Evolutionary conservation across 768 basidiomycete genomes (phyloP).

Genomic region (Leccinum subtestaceum): DNA sequence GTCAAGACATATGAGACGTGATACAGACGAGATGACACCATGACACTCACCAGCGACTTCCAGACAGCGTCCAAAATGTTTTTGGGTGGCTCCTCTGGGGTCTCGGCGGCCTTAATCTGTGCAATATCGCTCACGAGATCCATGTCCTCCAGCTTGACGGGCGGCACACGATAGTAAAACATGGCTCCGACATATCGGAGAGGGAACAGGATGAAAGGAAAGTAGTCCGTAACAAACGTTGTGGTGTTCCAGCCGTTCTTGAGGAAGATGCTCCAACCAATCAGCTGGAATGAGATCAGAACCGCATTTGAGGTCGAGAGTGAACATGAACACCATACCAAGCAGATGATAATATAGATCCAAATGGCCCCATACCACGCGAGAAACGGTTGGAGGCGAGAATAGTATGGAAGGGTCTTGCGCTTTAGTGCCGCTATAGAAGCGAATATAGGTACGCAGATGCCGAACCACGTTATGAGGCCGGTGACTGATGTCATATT

Average conservation of each 20-base stretch:
- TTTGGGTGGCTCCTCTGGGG: conserved; percentile 68
- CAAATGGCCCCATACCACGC: conserved; percentile 48
- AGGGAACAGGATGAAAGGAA: conserved; percentile 72
- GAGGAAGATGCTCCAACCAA: conserved; percentile 52
- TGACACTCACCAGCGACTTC: conserved; percentile 65
- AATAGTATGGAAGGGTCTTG: conserved; percentile 33
- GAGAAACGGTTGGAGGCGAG: conserved; percentile 69
- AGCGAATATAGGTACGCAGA: conserved; percentile 74
- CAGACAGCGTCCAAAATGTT: conserved; percentile 71
- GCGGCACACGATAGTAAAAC: neutral
- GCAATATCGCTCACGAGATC: conserved; percentile 75
- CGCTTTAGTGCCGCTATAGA: conserved; percentile 75
- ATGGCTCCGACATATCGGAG: conserved; percentile 63
- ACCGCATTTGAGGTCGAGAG: neutral
- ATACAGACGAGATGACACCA: neutral
- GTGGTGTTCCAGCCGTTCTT: conserved; percentile 18
- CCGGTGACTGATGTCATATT: conserved; percentile 69
- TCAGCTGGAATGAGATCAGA: conserved; percentile 44
- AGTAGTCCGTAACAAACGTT: conserved; percentile 81
- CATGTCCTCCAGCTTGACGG: conserved; percentile 50
- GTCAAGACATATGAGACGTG: neutral
- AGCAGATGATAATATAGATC: conserved; percentile 46
- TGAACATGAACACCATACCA: conserved; percentile 44
- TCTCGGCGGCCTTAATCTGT: conserved; percentile 66
- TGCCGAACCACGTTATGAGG: conserved; percentile 79